A percentile compares a stretch with the other conserved stretches of the same genome.
Conservation (phyloP, 208 protist species). For the Wallacemonas sp. region DNA sequence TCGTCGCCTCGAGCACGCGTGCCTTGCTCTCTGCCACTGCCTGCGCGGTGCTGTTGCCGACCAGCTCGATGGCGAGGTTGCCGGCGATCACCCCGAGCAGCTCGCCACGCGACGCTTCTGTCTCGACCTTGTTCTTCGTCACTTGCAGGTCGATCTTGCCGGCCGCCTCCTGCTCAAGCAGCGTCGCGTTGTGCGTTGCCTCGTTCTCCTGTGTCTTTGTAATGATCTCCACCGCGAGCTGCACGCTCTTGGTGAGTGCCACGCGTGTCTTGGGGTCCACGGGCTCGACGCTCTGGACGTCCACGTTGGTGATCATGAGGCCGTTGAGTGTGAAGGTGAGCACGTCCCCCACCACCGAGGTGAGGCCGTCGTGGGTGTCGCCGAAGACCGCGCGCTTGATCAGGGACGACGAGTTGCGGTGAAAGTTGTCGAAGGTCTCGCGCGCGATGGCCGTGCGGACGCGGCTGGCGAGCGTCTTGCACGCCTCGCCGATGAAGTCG, state of each 20-base stretch:
- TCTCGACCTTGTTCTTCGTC: slow-evolving; percentile 57
- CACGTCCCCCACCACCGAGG: slow-evolving; percentile 31
- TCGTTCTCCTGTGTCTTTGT: slow-evolving; percentile 89
- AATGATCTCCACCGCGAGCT: slow-evolving; percentile 93
- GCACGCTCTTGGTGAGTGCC: slow-evolving; percentile 86
- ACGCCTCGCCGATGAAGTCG: slow-evolving; percentile 96
- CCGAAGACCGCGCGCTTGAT: slow-evolving; percentile 94
- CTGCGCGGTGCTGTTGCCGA: slow-evolving; percentile 67
- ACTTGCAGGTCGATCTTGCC: slow-evolving; percentile 74
- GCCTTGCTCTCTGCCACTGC: slow-evolving; percentile 76
- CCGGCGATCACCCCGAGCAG: slow-evolving; percentile 69
- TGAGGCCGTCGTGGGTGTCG: slow-evolving; percentile 30
- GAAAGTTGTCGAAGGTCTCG: slow-evolving; percentile 96
- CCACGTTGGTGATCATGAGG: slow-evolving; percentile 92
- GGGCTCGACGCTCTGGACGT: slow-evolving; percentile 93
- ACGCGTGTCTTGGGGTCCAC: slow-evolving; percentile 89
- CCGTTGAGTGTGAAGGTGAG: slow-evolving; percentile 90
- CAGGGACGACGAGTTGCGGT: slow-evolving; percentile 92
- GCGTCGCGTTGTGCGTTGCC: slow-evolving; percentile 75
- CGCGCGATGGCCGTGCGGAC: slow-evolving; percentile 91
- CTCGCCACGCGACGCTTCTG: slow-evolving; percentile 60
- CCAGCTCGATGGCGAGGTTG: slow-evolving; percentile 74
- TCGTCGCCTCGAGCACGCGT: slow-evolving; percentile 52
- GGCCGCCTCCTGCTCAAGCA: slow-evolving; percentile 73
- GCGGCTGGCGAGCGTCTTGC: slow-evolving; percentile 93